phyloP scores from a whole-genome alignment of 1,284 basidiomycete species.

The Ustilago nuda region DNA sequence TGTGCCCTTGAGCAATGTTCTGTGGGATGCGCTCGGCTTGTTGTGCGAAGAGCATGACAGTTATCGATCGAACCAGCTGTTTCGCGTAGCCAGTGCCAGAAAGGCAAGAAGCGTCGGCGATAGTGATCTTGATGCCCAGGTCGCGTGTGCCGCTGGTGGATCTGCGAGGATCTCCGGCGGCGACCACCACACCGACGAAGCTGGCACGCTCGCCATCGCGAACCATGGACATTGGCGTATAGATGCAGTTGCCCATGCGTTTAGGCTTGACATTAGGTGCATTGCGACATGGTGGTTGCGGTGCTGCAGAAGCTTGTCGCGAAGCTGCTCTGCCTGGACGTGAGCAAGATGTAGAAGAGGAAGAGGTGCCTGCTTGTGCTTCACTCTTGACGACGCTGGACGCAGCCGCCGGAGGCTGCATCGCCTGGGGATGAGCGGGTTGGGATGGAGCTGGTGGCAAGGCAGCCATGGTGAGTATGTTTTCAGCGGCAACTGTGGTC shows the following conservation, averaged over 20 bases:
- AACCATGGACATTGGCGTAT: constrained; percentile 50
- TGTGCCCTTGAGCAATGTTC: constrained; percentile 30
- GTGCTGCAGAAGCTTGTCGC: constrained; percentile 18
- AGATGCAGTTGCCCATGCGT: constrained; percentile 51
- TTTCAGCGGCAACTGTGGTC: background rate
- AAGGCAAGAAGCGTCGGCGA: constrained; percentile 46
- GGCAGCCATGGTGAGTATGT: background rate
- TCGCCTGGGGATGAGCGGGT: background rate
- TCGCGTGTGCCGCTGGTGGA: constrained; percentile 42
- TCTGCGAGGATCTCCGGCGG: constrained; percentile 41
- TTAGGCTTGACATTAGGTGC: constrained; percentile 47
- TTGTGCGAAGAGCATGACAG: constrained; percentile 48
- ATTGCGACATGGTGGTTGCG: constrained; percentile 25
- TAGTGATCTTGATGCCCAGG: constrained; percentile 44
- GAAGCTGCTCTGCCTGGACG: constrained; percentile 19
- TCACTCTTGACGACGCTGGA: constrained; percentile 21
- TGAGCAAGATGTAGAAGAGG: constrained; percentile 17
- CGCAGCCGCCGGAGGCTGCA: background rate
- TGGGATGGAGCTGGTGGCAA: constrained; percentile 16
- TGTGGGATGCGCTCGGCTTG: constrained; percentile 35
- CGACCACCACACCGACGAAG: constrained; percentile 51
- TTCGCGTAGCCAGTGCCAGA: constrained; percentile 48
- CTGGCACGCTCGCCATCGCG: constrained; percentile 43
- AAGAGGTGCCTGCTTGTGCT: constrained; percentile 4
- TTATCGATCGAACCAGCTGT: constrained; percentile 31